Percentiles rank a stretch among this genome's conserved stretches.
Conservation (phyloP, 2,329 filamentous ascomycete genomes). For the Aureobasidium zeae region DNA sequence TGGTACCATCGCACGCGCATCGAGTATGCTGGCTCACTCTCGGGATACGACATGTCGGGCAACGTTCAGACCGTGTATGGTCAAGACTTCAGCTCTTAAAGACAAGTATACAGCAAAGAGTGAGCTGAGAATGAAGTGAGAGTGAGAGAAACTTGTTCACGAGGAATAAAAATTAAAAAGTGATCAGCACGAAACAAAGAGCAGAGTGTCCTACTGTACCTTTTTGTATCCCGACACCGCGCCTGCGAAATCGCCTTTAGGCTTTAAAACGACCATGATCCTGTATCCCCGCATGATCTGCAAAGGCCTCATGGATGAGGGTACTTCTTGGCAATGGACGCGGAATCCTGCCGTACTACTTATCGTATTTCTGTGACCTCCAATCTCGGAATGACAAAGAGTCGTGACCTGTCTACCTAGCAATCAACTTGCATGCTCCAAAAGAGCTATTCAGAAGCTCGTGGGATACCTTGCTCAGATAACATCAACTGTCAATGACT, state of each 20-base stretch:
- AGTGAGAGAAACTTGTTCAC: neutral
- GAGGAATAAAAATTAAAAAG: neutral
- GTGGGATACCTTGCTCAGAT: too few relatives aligned
- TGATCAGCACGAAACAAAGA: conserved; percentile 1
- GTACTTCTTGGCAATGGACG: conserved; percentile 8
- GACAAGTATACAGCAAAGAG: too few relatives aligned
- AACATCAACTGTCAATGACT: too few relatives aligned
- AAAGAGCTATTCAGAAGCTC: too few relatives aligned
- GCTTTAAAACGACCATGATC: conserved; percentile 10
- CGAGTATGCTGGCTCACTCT: neutral
- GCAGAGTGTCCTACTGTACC: conserved; percentile 8
- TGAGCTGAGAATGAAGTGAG: neutral
- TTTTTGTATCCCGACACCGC: neutral
- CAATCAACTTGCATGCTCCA: too few relatives aligned
- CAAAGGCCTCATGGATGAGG: conserved; percentile 9
- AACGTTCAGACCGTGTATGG: too few relatives aligned
- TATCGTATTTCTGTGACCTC: too few relatives aligned
- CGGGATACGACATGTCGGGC: neutral
- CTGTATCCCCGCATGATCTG: conserved; percentile 7
- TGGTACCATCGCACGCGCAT: neutral
- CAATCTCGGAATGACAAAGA: too few relatives aligned
- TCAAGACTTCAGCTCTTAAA: too few relatives aligned
- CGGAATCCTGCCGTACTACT: conserved; percentile 8
- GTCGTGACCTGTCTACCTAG: too few relatives aligned
- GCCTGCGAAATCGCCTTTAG: neutral